Conservation (phyloP, 1,284 basidiomycete genomes). For the Marasmius sp. region DNA sequence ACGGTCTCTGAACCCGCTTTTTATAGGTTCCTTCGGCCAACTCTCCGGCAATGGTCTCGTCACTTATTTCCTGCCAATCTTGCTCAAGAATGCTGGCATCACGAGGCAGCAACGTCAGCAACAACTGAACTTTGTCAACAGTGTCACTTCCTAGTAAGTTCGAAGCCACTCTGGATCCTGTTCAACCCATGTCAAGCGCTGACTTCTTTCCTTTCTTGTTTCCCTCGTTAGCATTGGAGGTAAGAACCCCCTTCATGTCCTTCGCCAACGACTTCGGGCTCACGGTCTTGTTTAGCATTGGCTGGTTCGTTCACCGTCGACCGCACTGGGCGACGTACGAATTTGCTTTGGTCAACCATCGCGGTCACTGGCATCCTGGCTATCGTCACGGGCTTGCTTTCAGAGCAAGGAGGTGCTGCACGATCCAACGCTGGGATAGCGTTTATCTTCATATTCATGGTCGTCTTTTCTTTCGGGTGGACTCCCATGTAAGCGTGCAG, state of each 20-base stretch:
- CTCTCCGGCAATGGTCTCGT: slow-evolving; percentile 43
- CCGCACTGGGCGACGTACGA: slow-evolving; percentile 40
- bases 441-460: slow-evolving; percentile 50
- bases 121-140: slow-evolving; percentile 50
- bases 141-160: slow-evolving; percentile 42
- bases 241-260: slow-evolving; percentile 9
- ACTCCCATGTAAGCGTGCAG: slow-evolving; percentile 42
- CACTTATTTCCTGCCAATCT: slow-evolving; percentile 49
- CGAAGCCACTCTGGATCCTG: slow-evolving; percentile 16
- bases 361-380: slow-evolving; percentile 38
- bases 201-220: not conserved
- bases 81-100: slow-evolving; percentile 46
- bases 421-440: slow-evolving; percentile 45
- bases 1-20: not conserved
- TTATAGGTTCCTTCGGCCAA: slow-evolving; percentile 38
- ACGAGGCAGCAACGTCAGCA: slow-evolving; percentile 39
- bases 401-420: slow-evolving; percentile 27
- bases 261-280: not conserved
- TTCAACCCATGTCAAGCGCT: not conserved
- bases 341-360: slow-evolving; percentile 36
- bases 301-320: slow-evolving; percentile 42
- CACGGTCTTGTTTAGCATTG: not conserved
- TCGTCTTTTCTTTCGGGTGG: slow-evolving; percentile 53
- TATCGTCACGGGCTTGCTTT: slow-evolving; percentile 44
- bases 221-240: slow-evolving; percentile 21